These are phyloP conservation scores for Comarum palustre DNA, from an alignment of 306 rosid genomes.

Conservation along the genomic window DNA sequence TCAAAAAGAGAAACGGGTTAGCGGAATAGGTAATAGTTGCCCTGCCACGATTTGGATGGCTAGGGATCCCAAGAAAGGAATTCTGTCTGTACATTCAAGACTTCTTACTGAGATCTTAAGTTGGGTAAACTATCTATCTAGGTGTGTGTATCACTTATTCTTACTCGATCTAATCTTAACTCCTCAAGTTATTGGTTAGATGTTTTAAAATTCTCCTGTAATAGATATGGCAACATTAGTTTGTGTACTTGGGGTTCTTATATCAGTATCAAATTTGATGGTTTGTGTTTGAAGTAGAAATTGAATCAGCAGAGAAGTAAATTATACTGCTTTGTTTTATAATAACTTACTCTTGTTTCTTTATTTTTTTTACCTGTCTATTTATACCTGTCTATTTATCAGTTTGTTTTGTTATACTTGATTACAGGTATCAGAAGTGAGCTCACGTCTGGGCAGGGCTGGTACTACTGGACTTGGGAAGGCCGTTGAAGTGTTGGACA, in stretches of 20 bases:
- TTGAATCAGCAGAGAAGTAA: neutral
- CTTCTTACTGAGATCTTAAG: neutral
- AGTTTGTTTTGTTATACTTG: neutral
- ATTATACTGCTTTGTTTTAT: neutral
- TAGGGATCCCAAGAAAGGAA: neutral
- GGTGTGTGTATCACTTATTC: neutral
- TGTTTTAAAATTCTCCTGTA: neutral
- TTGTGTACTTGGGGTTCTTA: too few species aligned
- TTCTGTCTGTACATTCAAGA: neutral
- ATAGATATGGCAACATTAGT: neutral
- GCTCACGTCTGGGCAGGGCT: constrained; percentile 90
- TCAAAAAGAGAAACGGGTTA: too few species aligned
- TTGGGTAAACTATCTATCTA: neutral
- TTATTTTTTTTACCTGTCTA: neutral
- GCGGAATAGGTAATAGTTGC: neutral
- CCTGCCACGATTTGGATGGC: neutral
- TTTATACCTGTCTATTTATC: neutral
- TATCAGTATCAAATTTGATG: too few species aligned
- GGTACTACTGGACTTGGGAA: constrained; percentile 97
- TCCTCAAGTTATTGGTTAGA: neutral
- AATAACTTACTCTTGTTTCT: neutral
- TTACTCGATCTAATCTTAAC: neutral
- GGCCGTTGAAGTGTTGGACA: constrained; percentile 98
- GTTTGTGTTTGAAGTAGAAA: neutral
- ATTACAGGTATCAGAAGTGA: constrained; percentile 89